phyloP scores from a whole-genome alignment of 495 filamentous ascomycete genomes.

The Cudoniella acicularis region DNA sequence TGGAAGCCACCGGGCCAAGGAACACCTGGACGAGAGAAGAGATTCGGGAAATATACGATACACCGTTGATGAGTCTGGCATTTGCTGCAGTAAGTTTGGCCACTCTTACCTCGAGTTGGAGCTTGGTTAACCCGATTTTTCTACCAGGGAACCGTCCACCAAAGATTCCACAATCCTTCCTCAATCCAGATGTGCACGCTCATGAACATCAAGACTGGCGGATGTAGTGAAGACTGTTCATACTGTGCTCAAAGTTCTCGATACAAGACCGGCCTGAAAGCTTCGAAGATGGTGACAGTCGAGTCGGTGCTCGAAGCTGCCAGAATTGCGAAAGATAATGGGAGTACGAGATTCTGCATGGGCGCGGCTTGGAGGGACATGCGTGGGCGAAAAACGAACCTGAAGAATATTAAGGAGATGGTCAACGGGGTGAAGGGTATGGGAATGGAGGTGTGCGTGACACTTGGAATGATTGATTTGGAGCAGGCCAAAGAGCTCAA shows the following conservation, averaged over 20 bases:
- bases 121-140: slow-evolving; percentile 1
- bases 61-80: slow-evolving; percentile 70
- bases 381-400: slow-evolving; percentile 74
- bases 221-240: slow-evolving; percentile 82
- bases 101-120: not conserved
- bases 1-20: slow-evolving; percentile 52
- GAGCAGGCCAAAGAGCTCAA: slow-evolving; percentile 73
- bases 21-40: slow-evolving; percentile 77
- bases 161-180: slow-evolving; percentile 74
- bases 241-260: slow-evolving; percentile 86
- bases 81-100: slow-evolving; percentile 51
- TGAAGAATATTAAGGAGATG: slow-evolving; percentile 79
- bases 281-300: slow-evolving; percentile 70
- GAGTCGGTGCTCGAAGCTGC: slow-evolving; percentile 75
- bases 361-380: slow-evolving; percentile 89
- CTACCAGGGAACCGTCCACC: slow-evolving; percentile 63
- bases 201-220: slow-evolving; percentile 94
- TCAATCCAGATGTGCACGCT: slow-evolving; percentile 85
- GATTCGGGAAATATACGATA: slow-evolving; percentile 70
- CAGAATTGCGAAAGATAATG: slow-evolving; percentile 69
- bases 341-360: slow-evolving; percentile 87
- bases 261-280: slow-evolving; percentile 72
- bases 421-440: slow-evolving; percentile 69
- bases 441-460: slow-evolving; percentile 86
- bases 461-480: slow-evolving; percentile 80